Conservation (phyloP, 371 early-diverging fungal genomes). For the Syncephalastrum monosporum region DNA sequence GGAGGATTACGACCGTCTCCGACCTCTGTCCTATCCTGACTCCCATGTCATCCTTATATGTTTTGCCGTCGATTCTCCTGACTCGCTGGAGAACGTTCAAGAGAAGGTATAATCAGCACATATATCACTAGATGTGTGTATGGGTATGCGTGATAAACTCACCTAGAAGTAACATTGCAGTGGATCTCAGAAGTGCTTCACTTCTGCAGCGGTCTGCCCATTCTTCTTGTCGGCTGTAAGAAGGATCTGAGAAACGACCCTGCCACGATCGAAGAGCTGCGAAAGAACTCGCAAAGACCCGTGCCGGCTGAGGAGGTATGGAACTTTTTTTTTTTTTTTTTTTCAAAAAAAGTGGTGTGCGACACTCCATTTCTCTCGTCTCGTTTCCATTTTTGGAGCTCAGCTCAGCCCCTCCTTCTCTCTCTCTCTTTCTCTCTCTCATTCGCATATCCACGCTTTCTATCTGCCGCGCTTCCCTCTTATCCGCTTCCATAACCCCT, state of each 20-base stretch:
- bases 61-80: slow-evolving; percentile 82
- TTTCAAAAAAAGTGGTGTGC: too few relatives aligned
- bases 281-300: slow-evolving; percentile 73
- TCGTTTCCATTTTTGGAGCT: not conserved
- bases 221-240: slow-evolving; percentile 89
- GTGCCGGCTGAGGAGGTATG: slow-evolving; percentile 78
- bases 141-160: slow-evolving; percentile 3
- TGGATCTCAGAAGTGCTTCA: slow-evolving; percentile 93
- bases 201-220: slow-evolving; percentile 84
- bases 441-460: not conserved
- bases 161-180: slow-evolving; percentile 33
- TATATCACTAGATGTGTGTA: not conserved
- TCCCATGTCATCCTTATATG: slow-evolving; percentile 89
- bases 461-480: not conserved
- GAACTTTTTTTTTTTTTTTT: not conserved
- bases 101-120: slow-evolving; percentile 50
- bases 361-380: not conserved
- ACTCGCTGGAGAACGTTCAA: slow-evolving; percentile 84
- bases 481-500: not conserved
- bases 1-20: slow-evolving; percentile 90
- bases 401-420: not conserved
- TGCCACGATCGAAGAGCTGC: slow-evolving; percentile 70
- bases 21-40: slow-evolving; percentile 91
- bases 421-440: not conserved
- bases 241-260: slow-evolving; percentile 87